Base-by-base conservation (phyloP, 1,284 basidiomycete genomes). In the Apiotrichum laibachii region DNA sequence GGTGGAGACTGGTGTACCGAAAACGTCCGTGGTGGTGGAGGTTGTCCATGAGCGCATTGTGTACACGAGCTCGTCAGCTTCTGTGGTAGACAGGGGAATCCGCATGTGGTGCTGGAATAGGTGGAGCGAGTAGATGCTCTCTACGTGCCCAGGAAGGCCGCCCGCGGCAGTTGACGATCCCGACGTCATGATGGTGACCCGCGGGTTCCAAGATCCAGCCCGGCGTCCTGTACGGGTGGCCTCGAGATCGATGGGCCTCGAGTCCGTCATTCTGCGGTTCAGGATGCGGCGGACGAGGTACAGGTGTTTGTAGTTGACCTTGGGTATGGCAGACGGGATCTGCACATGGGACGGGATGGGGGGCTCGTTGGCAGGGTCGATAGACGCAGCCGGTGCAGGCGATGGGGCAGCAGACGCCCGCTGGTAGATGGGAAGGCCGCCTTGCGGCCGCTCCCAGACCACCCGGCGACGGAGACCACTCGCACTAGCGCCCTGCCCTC, bases 241-340 rank as follows among this genome's bases (percentile, higher is more conserved):
- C 31, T 61, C 62, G 18, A 60, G 19, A 34, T 59, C 62, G 16
- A 47, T 50, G 0, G 62, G 62, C 2, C 62, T 59, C n/a, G 56
- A 42, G 40, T 63, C 57, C 1, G 64, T 66, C 62, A 75, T 70
- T 0, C 76, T 63, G 2, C 66, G 59, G 9, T 33, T 31, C 1
- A 79, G 60, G 50, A 74, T 74, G 11, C 65, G 64, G 33, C 74
- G 67, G 0, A 69, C 60, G 37, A 78, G 69, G 56, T 64, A 76
- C 6, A 78, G 65, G 55, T 79, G 77, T 55, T 75, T 76, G 64
- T 70, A 76, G 57, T 77, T 79, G 22, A 66, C 65, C 56, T 68
- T 67, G 10, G 76, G 76, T 5, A 65, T 43, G 0, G 66, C 50
- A 1, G 69, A 68, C 1, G 75, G 75, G 5, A 72, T 55, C 9